Conservation (phyloP, 305 asterid genomes). For the Nicotiana rustica region DNA sequence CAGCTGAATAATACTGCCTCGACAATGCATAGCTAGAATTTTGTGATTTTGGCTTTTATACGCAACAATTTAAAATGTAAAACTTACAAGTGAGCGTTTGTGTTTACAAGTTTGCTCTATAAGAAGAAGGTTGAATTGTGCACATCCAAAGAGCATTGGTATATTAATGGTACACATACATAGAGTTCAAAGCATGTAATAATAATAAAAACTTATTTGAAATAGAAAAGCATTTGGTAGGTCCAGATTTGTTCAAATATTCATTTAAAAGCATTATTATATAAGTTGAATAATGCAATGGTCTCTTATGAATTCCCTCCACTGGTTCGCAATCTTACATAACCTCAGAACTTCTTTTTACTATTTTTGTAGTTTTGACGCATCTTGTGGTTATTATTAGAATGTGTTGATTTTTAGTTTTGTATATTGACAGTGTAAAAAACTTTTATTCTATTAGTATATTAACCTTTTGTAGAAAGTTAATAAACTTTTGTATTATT, state of each 20-base stretch:
- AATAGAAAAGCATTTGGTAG: background rate
- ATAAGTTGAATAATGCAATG: background rate
- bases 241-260: background rate
- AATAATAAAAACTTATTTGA: background rate
- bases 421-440: background rate
- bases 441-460: background rate
- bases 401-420: background rate
- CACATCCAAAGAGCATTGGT: too few relatives aligned
- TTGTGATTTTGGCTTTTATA: too few relatives aligned
- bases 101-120: background rate
- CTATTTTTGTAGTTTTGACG: background rate
- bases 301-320: background rate
- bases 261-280: background rate
- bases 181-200: background rate
- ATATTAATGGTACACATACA: too few relatives aligned
- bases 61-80: too few relatives aligned
- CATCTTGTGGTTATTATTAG: background rate
- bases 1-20: too few relatives aligned
- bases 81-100: too few relatives aligned
- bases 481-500: too few relatives aligned
- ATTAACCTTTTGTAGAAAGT: too few relatives aligned
- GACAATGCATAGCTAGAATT: too few relatives aligned
- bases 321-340: background rate
- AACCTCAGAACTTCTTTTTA: slow-evolving; percentile 6
- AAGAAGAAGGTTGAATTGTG: background rate